Evolutionary conservation across 768 basidiomycete genomes (phyloP), one percentile per base, ranked within the genome.

Genomic region (Candolleomyces aberdarensis): DNA sequence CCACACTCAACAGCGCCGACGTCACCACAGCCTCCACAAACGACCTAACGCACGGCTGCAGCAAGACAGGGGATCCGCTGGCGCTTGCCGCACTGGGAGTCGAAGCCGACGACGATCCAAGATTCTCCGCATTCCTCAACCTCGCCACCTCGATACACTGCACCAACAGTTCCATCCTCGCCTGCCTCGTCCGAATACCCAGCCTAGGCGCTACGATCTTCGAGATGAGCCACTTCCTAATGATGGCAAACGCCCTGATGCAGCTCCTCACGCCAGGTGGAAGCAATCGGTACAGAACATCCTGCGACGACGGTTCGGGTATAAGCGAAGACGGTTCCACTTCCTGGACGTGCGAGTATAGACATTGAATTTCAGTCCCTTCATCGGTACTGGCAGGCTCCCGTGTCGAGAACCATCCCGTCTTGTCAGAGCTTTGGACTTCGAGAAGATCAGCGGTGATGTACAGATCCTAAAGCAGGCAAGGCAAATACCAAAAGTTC

Each of bases 1-100:
- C 92, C 13, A 87, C 79, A 63, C 91, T 91, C 32, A 92, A 71
- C 17, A 93, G 73, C 3, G 91, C 91, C n/a, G 91, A 87, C 0
- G 84, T 84, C 10, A 91, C 71, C 31, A 89, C 84, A 0, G 89
- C 83, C 70, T 94, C 92, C 20, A 89, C 90, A 66, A 93, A 94
- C 0, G 92, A 93, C 13, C 91, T 83, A 9, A 88, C 79, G 61
- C 85, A 86, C 0, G 88, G 84, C 52, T 83, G 81, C 47, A 87
- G 83, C n/a, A 76, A 72, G 19, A 78, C 66, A 11, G 80, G 76
- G 15, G 67, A 64, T 29, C 20, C 52, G 20, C 26, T 51, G 5
- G 19, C 48, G 43, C 4, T n/a, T 13, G 43, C 43, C 14, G 75
- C 63, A n/a, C 71, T 60, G 26, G 72, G 68, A 4, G 72, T 69